Percentiles rank a stretch among this genome's conserved stretches.
These are phyloP conservation scores for Ophiostoma quercus DNA, from an alignment of 2,329 filamentous ascomycete species.

Conservation along the genomic window DNA sequence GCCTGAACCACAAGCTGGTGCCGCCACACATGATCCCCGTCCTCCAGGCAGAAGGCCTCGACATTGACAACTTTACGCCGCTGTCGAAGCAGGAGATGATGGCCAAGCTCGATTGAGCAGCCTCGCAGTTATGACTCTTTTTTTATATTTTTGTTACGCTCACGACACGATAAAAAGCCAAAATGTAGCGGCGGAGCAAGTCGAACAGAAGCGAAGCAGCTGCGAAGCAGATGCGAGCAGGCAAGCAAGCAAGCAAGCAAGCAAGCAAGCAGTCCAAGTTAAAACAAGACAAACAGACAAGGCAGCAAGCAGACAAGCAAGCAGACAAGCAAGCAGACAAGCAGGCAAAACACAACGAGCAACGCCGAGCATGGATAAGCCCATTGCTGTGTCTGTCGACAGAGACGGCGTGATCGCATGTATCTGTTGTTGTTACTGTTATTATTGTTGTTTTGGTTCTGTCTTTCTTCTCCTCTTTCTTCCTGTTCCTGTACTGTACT, in stretches of 20 bases:
- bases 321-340: too few species aligned
- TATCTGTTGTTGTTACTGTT: too few species aligned
- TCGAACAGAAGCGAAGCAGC: background rate
- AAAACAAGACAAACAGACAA: too few species aligned
- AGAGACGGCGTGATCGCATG: background rate
- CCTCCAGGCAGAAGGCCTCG: constrained; percentile 71
- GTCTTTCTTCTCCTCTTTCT: background rate
- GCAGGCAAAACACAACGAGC: too few species aligned
- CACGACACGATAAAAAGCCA: constrained; percentile 19
- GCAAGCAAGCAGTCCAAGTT: too few species aligned
- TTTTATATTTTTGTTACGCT: constrained; percentile 16
- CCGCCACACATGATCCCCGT: constrained; percentile 73
- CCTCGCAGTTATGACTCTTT: background rate
- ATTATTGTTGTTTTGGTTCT: too few species aligned
- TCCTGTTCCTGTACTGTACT: background rate
- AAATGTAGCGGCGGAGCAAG: constrained; percentile 15
- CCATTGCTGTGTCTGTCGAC: background rate
- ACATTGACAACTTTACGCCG: constrained; percentile 90
- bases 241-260: too few species aligned
- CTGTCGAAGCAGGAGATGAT: constrained; percentile 95
- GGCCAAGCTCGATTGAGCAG: constrained; percentile 82
- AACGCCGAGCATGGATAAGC: background rate
- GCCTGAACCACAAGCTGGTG: constrained; percentile 82
- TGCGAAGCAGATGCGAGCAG: constrained; percentile 10
- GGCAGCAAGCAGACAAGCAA: too few species aligned